Evolutionary conservation across 148 eudicot species (phyloP).

Genomic region (Fagopyrum tataricum): DNA sequence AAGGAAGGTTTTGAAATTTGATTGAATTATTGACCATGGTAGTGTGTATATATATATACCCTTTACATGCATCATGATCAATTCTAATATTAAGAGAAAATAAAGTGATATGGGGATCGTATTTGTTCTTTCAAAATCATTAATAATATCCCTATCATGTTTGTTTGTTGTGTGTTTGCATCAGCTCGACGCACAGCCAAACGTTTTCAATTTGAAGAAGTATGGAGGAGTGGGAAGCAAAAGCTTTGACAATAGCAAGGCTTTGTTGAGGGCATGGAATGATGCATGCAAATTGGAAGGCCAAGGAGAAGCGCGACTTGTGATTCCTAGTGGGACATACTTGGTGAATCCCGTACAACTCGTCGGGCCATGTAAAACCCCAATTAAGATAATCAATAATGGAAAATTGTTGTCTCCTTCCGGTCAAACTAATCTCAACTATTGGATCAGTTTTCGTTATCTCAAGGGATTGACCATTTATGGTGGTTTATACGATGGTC

Average conservation of each 20-base stretch:
- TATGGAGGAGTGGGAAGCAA: conserved; percentile 27
- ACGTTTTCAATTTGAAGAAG: conserved; percentile 22
- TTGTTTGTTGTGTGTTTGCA: conserved; percentile 15
- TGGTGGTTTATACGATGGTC: conserved; percentile 51
- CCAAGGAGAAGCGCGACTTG: conserved; percentile 22
- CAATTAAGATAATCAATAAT: conserved; percentile 18
- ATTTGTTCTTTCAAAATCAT: not conserved
- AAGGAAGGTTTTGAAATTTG: not conserved
- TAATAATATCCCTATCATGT: not conserved
- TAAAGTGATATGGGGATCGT: not conserved
- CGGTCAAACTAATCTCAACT: conserved; percentile 10
- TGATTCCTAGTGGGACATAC: conserved; percentile 33
- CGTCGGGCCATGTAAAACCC: conserved; percentile 42
- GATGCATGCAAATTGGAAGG: conserved; percentile 44
- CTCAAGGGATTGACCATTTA: conserved; percentile 24
- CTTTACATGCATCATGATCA: not conserved
- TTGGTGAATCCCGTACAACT: conserved; percentile 24
- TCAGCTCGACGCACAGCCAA: conserved; percentile 20
- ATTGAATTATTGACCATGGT: not conserved
- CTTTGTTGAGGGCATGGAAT: conserved; percentile 45
- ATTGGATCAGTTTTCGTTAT: conserved; percentile 41
- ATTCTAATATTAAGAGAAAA: not conserved
- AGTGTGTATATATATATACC: not conserved
- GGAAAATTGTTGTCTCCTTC: conserved; percentile 42
- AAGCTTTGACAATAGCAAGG: conserved; percentile 18